Percentiles rank a stretch among this genome's conserved stretches.
These are phyloP conservation scores for Penicillium silybi DNA, from an alignment of 495 filamentous ascomycete species.

Conservation along the genomic window DNA sequence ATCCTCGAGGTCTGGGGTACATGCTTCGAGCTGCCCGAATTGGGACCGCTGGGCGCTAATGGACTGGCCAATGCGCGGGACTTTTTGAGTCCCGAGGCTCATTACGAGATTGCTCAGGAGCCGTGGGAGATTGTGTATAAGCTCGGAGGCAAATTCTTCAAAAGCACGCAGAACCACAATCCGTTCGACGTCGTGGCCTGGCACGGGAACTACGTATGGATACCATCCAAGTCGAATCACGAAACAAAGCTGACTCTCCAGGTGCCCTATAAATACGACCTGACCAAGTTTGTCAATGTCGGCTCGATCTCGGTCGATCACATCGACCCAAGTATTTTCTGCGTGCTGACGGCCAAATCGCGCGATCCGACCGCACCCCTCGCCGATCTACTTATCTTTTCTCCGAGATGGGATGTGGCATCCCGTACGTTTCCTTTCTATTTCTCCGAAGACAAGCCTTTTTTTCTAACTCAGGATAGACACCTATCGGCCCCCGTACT, in stretches of 20 bases:
- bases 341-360: constrained; percentile 46
- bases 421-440: constrained; percentile 28
- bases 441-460: background rate
- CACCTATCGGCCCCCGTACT: constrained; percentile 48
- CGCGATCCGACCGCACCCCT: constrained; percentile 39
- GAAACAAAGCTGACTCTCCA: constrained; percentile 10
- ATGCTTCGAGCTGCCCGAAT: constrained; percentile 46
- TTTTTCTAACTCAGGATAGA: constrained; percentile 21
- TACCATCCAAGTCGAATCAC: background rate
- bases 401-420: constrained; percentile 47
- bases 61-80: constrained; percentile 49
- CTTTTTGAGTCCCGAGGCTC: constrained; percentile 42
- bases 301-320: constrained; percentile 50
- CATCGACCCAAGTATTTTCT: constrained; percentile 51
- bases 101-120: constrained; percentile 37
- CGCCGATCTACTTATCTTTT: constrained; percentile 49
- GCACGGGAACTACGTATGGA: constrained; percentile 48
- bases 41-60: constrained; percentile 49
- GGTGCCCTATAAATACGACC: constrained; percentile 48
- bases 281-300: constrained; percentile 50
- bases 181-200: constrained; percentile 53
- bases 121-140: constrained; percentile 49
- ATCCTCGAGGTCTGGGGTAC: constrained; percentile 49
- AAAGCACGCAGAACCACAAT: constrained; percentile 44
- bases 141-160: constrained; percentile 49